phyloP scores from a whole-genome alignment of 352 stramenopile species.

The Thalassiosira hispida region DNA sequence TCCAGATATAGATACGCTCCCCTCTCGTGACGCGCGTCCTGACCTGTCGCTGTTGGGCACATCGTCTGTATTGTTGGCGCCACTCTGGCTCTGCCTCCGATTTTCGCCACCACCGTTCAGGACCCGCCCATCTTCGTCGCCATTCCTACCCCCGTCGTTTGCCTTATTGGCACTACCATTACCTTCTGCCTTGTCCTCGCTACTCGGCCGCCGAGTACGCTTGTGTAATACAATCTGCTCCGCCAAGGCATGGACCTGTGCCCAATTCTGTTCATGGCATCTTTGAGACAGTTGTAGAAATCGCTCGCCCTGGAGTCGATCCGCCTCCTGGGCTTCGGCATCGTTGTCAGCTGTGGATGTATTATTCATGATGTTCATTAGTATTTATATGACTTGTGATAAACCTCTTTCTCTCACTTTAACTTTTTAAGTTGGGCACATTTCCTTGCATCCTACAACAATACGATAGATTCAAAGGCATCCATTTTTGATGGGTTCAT shows the following conservation, averaged over 20 bases:
- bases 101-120: not conserved
- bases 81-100: too few relatives aligned
- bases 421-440: too few relatives aligned
- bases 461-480: too few relatives aligned
- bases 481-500: too few relatives aligned
- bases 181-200: not conserved
- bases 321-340: not conserved
- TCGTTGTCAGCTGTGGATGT: conserved; percentile 17
- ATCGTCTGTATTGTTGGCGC: not conserved
- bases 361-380: conserved; percentile 67
- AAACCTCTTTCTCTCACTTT: too few relatives aligned
- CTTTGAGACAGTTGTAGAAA: conserved; percentile 40
- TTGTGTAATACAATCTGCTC: conserved; percentile 31
- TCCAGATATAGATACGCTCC: conserved; percentile 24
- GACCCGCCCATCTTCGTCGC: too few relatives aligned
- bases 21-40: conserved; percentile 7
- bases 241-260: conserved; percentile 40
- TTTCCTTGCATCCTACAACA: too few relatives aligned
- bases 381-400: too few relatives aligned
- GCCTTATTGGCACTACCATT: not conserved
- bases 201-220: not conserved
- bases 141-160: not conserved
- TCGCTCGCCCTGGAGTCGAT: conserved; percentile 32
- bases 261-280: conserved; percentile 53
- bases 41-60: not conserved